Base-by-base conservation (phyloP, 1,284 basidiomycete species). In the Ganoderma resinaceum region DNA sequence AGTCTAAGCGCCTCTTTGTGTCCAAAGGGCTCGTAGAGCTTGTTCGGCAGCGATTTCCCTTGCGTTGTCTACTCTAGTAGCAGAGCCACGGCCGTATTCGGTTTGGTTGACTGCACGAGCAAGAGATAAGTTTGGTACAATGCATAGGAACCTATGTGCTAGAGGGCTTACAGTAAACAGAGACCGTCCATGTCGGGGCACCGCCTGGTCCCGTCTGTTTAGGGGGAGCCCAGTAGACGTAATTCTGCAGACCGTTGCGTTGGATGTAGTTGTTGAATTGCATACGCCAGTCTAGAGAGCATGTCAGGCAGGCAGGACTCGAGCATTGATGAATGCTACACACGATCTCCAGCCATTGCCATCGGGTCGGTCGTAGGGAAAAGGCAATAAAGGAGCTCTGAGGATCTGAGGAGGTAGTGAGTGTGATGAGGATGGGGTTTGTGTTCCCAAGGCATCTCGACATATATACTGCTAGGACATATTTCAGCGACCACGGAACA, bases 211-310 rank as follows among this genome's bases (percentile, higher is more conserved):
- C 72, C 16, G 63, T 58, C 4, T 46, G 60, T 26, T 31, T 12
- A 14, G 23, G 31, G 11, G 67, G 55, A 5, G 12, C 2, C 69
- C 72, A 73, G 4, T 16, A 9, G 14, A 67, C 31, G 16, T 8
- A 38, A 8, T 31, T 29, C 12, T 38, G 26, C 14, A 62, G 29
- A 31, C 33, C n/a, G 42, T 68, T 62, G 16, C 60, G 65, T 29
- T 69, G 67, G 18, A 29, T 29, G 62, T 66, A 70, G 62, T 73
- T 73, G 59, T 73, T 70, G 18, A 73, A 43, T 14, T 73, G 63
- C 67, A 73, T 70, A 26, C 67, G 59, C 69, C 69, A 73, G 31
- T 73, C 72, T 73, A 20, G 9, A 58, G 9, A 11, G 7, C 2
- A 26, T 38, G 61, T 62, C 14, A 62, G 33, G 11, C 2, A 16